Conservation (phyloP, 768 basidiomycete genomes). For the Tulasnella sp. region DNA sequence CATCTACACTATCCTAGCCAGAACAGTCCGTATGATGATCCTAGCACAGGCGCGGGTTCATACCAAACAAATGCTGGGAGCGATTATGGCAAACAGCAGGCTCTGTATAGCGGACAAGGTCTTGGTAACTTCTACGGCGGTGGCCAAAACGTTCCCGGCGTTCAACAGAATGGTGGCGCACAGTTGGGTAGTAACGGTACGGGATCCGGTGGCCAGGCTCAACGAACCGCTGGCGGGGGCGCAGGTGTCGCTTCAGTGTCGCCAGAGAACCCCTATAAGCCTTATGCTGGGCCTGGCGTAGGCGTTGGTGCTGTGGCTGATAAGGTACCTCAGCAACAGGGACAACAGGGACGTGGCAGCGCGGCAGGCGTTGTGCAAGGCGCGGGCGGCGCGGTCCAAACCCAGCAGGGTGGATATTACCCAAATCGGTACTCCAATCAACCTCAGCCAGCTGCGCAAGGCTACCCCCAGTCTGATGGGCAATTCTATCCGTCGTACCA, state of each 20-base stretch:
- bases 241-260: conserved; percentile 2
- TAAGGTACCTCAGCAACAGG: not conserved
- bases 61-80: not conserved
- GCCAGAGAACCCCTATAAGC: conserved; percentile 13
- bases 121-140: conserved; percentile 11
- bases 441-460: conserved; percentile 3
- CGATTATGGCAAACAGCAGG: not conserved
- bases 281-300: conserved; percentile 6
- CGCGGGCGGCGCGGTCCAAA: not conserved
- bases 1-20: conserved; percentile 7
- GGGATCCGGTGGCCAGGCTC: not conserved
- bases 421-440: conserved; percentile 10
- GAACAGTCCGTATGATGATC: conserved; percentile 9
- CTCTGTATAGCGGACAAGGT: conserved; percentile 4
- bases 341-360: not conserved
- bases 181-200: not conserved
- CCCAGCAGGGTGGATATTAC: conserved; percentile 14
- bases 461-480: conserved; percentile 11
- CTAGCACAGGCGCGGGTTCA: not conserved
- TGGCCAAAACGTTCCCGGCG: not conserved
- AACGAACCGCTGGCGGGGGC: not conserved
- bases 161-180: not conserved
- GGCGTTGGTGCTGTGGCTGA: not conserved
- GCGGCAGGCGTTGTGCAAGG: not conserved
- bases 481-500: conserved; percentile 14